Evolutionary conservation across 495 filamentous ascomycete species (phyloP), one percentile per base, ranked within the genome.

Genomic region (Geoglossum glabrum): DNA sequence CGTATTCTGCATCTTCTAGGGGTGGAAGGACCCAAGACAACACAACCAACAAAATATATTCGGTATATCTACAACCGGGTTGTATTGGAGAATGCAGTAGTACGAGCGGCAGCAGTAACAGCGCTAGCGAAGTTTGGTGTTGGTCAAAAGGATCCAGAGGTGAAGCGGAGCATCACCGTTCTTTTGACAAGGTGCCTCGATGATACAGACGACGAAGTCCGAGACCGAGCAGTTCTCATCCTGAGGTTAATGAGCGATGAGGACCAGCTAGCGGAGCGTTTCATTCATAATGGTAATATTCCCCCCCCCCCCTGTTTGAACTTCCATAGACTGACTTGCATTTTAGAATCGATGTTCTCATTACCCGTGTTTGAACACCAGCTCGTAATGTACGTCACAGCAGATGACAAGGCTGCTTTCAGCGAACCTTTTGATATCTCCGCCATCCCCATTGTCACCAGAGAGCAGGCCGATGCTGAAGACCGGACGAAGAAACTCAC

Each of bases 11-110:
- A 97, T 71, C 78, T 97, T 28, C 79, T 99, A 33, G 92, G 93
- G 62, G 75, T 86, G 26, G 92, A 99, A 73, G 93, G 92, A 21
- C 93, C 93, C 33, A 93, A 89, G 74, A 97, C 93, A 5, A 81
- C 86, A 5, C 86, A 95, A 62, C 93, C 92, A 3, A 97, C 90
- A 57, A 97, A 97, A 75, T 99, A 95, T 63, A 93, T 99, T 65
- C 85, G 92, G 13, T 99, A 99, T 70, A 97, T 99, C 63, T 99
- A 99, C 71, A 99, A 99, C 73, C 83, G 92, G 34, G 92, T 99
- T 21, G 93, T 97, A 26, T 72, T 99, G 27, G 92, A 99, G 73
- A 99, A 97, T 67, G 87, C 92, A 26, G 86, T 95, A 60, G 89
- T 99, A 43, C 82, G 92, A 60, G 92, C 92, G 38, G 93, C 92